Evolutionary conservation across 495 filamentous ascomycete genomes (phyloP).

Genomic region (Annulohypoxylon maeteangense): DNA sequence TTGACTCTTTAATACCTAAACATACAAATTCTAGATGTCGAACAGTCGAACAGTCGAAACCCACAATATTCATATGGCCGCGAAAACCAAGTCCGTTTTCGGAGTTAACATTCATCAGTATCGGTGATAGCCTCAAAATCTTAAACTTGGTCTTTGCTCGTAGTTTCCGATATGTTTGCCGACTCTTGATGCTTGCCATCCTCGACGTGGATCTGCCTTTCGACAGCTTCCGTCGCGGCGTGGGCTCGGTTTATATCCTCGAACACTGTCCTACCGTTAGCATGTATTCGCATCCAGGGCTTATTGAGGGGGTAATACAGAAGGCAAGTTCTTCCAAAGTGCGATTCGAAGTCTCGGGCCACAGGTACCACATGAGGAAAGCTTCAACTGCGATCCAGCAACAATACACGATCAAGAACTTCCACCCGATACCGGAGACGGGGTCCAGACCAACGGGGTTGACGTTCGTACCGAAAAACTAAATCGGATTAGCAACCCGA

Average conservation of each 20-base stretch:
- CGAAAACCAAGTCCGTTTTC: background rate
- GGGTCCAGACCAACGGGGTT: slow-evolving; percentile 69
- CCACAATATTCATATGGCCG: background rate
- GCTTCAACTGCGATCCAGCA: slow-evolving; percentile 66
- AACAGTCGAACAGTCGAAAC: background rate
- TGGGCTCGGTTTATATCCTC: slow-evolving; percentile 62
- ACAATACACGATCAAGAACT: slow-evolving; percentile 71
- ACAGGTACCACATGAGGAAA: slow-evolving; percentile 66
- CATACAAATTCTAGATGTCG: background rate
- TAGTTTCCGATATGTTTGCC: slow-evolving; percentile 27
- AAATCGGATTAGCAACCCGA: slow-evolving; percentile 1
- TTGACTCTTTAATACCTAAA: background rate
- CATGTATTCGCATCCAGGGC: background rate
- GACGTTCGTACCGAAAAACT: slow-evolving; percentile 71
- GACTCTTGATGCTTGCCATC: slow-evolving; percentile 31
- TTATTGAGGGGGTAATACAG: slow-evolving; percentile 50
- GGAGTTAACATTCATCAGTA: background rate
- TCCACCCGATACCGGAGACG: slow-evolving; percentile 64
- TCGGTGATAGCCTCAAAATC: background rate
- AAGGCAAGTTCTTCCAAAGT: slow-evolving; percentile 71
- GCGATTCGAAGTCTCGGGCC: slow-evolving; percentile 67
- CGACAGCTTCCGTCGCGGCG: slow-evolving; percentile 58
- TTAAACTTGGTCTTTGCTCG: slow-evolving; percentile 38
- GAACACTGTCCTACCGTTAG: slow-evolving; percentile 58
- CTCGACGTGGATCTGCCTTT: slow-evolving; percentile 55